phyloP scores from a whole-genome alignment of 225 moss, liverwort and hornwort species.

The Climacium dendroides region DNA sequence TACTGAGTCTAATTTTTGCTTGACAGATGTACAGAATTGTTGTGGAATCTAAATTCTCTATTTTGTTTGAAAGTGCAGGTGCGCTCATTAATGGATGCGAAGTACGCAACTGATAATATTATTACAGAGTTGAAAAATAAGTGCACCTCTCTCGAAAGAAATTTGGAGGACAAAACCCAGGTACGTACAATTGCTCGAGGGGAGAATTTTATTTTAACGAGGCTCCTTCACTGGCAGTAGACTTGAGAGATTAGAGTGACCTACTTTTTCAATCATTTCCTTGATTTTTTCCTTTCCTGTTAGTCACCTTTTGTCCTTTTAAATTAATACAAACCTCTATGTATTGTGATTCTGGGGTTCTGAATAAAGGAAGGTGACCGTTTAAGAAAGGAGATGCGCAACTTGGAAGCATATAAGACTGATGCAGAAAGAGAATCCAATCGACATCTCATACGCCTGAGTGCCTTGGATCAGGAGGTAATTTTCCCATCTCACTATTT shows the following conservation, averaged over 20 bases:
- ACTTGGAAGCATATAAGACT: constrained; percentile 62
- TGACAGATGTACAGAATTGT: neutral
- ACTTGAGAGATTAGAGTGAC: neutral
- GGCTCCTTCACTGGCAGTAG: neutral
- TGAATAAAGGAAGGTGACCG: constrained; percentile 65
- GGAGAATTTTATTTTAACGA: neutral
- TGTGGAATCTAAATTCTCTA: neutral
- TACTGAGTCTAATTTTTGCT: neutral
- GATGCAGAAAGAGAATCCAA: constrained; percentile 77
- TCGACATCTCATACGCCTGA: constrained; percentile 82
- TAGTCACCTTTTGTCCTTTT: neutral
- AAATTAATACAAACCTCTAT: neutral
- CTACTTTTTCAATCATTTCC: neutral
- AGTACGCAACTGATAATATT: constrained; percentile 71
- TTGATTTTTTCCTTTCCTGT: neutral
- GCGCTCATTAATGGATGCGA: constrained; percentile 69
- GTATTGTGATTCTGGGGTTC: neutral
- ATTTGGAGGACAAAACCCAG: constrained; percentile 72
- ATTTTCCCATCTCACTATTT: neutral
- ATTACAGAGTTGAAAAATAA: constrained; percentile 71
- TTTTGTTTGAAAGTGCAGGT: constrained; percentile 32
- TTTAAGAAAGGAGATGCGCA: constrained; percentile 65
- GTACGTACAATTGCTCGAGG: constrained; percentile 13
- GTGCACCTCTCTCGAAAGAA: constrained; percentile 65
- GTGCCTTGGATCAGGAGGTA: constrained; percentile 97